Percentiles rank a stretch among this genome's conserved stretches.
These are phyloP conservation scores for Bruguiera gymnorhiza DNA, from an alignment of 345 rosid species.

Conservation along the genomic window DNA sequence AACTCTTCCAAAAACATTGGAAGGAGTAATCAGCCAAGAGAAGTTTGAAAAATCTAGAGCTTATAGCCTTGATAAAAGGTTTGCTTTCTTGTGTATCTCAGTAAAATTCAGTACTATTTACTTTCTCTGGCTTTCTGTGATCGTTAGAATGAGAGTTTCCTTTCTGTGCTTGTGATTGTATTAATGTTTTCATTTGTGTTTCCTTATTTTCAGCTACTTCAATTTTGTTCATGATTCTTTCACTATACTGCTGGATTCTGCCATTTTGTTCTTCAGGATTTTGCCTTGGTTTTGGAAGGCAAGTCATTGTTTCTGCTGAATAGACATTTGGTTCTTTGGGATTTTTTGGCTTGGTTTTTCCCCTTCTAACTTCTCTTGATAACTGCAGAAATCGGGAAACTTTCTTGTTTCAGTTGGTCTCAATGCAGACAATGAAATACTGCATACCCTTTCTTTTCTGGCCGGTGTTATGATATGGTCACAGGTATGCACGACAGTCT, in stretches of 20 bases:
- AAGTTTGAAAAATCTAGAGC: conserved; percentile 88
- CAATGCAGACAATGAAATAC: conserved; percentile 74
- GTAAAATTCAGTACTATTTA: not conserved
- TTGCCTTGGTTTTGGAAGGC: conserved; percentile 99
- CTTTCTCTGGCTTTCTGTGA: not conserved
- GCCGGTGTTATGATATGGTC: conserved; percentile 95
- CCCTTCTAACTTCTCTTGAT: conserved; percentile 12
- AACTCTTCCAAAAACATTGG: conserved; percentile 80
- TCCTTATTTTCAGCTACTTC: conserved; percentile 60
- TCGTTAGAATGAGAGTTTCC: not conserved
- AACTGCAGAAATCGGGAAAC: conserved; percentile 64
- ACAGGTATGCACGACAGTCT: conserved; percentile 47
- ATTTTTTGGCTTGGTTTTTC: conserved; percentile 9
- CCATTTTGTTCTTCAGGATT: conserved; percentile 80
- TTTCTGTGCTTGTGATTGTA: not conserved
- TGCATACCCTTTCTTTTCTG: conserved; percentile 85
- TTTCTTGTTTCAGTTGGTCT: conserved; percentile 65
- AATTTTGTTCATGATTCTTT: conserved; percentile 85
- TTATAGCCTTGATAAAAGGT: conserved; percentile 98
- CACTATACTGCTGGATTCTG: conserved; percentile 84
- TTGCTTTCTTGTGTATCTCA: conserved; percentile 9
- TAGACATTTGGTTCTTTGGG: not conserved
- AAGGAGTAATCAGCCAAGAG: conserved; percentile 87
- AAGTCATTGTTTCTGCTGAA: conserved; percentile 15
- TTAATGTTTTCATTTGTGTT: conserved; percentile 12